These are phyloP conservation scores for Lepiota subincarnata DNA, from an alignment of 768 basidiomycete species.

Conservation along the genomic window DNA sequence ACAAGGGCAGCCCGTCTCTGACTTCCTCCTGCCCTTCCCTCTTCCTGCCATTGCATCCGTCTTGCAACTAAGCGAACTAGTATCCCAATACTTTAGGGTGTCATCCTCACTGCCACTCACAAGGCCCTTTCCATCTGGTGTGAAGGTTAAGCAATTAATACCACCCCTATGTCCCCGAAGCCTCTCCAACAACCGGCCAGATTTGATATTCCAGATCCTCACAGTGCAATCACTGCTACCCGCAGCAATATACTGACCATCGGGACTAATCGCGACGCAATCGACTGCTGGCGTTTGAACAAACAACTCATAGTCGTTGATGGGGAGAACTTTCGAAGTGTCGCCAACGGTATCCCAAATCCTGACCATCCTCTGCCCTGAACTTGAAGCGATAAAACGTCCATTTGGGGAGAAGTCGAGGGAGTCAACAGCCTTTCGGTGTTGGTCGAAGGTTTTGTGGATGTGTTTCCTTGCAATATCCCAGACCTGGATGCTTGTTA, in stretches of 20 bases:
- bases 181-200: constrained; percentile 60
- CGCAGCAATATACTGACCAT: constrained; percentile 56
- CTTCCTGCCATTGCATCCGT: constrained; percentile 22
- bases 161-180: constrained; percentile 73
- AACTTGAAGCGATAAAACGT: constrained; percentile 79
- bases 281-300: constrained; percentile 58
- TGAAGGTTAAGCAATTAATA: constrained; percentile 87
- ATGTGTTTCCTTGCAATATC: constrained; percentile 76
- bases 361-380: constrained; percentile 52
- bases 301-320: constrained; percentile 38
- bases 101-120: constrained; percentile 87
- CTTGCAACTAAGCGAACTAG: constrained; percentile 69
- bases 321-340: constrained; percentile 34
- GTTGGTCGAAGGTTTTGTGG: constrained; percentile 74
- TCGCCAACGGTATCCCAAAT: constrained; percentile 35
- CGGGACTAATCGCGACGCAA: constrained; percentile 67
- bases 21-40: constrained; percentile 62
- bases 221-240: constrained; percentile 68
- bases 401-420: constrained; percentile 84
- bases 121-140: too few species aligned
- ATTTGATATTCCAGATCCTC: constrained; percentile 70
- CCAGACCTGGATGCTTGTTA: constrained; percentile 63
- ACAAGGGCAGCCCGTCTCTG: constrained; percentile 36
- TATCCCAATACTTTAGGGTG: constrained; percentile 81
- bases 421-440: constrained; percentile 87